Conservation (phyloP, 495 filamentous ascomycete species). For the Penicillium crystallinum region DNA sequence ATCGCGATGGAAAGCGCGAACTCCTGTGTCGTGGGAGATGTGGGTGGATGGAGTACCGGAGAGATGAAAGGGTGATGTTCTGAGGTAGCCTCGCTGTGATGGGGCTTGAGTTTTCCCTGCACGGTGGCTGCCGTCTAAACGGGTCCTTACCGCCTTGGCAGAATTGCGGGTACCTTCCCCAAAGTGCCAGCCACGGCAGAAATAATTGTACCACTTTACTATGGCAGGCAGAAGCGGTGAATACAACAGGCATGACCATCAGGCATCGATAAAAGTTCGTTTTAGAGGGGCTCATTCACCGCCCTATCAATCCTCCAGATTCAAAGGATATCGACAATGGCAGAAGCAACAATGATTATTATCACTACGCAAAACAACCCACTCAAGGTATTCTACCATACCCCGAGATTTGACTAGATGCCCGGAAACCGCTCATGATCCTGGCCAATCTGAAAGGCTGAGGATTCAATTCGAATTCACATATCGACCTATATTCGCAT, state of each 20-base stretch:
- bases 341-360: slow-evolving; percentile 5
- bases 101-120: slow-evolving; percentile 45
- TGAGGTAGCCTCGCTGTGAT: slow-evolving; percentile 39
- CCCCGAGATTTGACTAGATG: slow-evolving; percentile 24
- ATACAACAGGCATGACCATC: background rate
- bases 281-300: slow-evolving; percentile 10
- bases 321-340: slow-evolving; percentile 9
- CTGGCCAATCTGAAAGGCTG: slow-evolving; percentile 31
- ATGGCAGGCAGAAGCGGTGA: slow-evolving; percentile 1
- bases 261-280: slow-evolving; percentile 2
- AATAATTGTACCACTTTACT: background rate
- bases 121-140: slow-evolving; percentile 22
- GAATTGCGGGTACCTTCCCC: slow-evolving; percentile 2
- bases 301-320: slow-evolving; percentile 7
- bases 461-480: slow-evolving; percentile 8
- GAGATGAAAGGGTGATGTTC: slow-evolving; percentile 42
- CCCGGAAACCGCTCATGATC: slow-evolving; percentile 16
- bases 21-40: slow-evolving; percentile 30
- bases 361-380: background rate
- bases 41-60: slow-evolving; percentile 29
- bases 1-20: slow-evolving; percentile 46
- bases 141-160: slow-evolving; percentile 9
- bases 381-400: background rate
- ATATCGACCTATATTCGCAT: background rate
- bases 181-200: background rate